These are phyloP conservation scores for Chlorella sorokiniana DNA, from an alignment of 139 green algal species.

Conservation along the genomic window DNA sequence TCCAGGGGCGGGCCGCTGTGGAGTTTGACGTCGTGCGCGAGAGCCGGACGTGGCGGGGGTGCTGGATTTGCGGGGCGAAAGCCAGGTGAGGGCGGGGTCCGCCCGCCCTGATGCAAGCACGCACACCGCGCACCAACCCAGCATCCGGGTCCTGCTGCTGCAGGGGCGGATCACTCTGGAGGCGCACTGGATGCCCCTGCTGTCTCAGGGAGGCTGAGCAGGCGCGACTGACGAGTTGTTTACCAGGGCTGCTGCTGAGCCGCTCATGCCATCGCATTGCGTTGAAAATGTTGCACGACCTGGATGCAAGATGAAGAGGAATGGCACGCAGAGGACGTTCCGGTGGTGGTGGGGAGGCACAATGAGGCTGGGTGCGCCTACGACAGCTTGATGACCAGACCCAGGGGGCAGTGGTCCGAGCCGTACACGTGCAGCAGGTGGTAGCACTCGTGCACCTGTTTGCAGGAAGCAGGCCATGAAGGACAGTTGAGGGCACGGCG, in stretches of 20 bases:
- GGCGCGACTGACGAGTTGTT: background rate
- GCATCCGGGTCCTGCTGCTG: background rate
- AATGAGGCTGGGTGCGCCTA: background rate
- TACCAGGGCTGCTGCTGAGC: background rate
- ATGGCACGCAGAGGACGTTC: too few relatives aligned
- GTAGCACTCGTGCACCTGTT: conserved; percentile 73
- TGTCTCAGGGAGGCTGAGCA: background rate
- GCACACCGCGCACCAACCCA: background rate
- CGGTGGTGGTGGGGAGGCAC: too few relatives aligned
- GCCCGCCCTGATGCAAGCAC: background rate
- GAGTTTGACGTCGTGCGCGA: background rate
- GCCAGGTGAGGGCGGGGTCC: background rate
- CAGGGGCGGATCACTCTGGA: conserved; percentile 19
- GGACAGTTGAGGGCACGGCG: too few relatives aligned
- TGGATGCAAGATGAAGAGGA: too few relatives aligned
- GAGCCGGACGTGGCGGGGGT: background rate
- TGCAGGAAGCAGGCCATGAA: too few relatives aligned
- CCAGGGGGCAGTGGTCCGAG: conserved; percentile 43
- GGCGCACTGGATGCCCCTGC: conserved; percentile 9
- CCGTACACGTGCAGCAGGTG: conserved; percentile 63
- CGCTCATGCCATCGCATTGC: background rate
- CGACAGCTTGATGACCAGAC: conserved; percentile 37
- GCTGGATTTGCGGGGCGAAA: background rate
- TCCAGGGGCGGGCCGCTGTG: background rate
- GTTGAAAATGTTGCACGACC: too few relatives aligned